phyloP scores from a whole-genome alignment of 202 grass and related monocot genomes.

The Miscanthus sacchariflorus region DNA sequence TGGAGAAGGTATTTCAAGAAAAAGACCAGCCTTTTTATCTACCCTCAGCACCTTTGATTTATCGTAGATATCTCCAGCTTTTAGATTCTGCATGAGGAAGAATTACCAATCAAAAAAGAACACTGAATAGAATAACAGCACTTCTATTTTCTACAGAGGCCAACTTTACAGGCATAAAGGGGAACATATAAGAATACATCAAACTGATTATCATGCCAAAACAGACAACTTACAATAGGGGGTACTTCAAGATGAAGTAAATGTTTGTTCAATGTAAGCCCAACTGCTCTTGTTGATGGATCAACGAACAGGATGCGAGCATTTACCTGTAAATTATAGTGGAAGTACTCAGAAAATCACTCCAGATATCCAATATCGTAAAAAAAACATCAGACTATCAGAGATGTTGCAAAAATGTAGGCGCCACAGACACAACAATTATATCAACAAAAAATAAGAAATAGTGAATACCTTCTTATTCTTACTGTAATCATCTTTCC shows the following conservation, averaged over 20 bases:
- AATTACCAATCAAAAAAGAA: constrained; percentile 25
- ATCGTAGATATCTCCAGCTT: constrained; percentile 92
- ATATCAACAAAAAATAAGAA: constrained; percentile 24
- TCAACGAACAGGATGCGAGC: constrained; percentile 97
- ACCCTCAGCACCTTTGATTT: constrained; percentile 72
- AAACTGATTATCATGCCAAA: constrained; percentile 23
- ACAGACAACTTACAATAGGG: constrained; percentile 69
- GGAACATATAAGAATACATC: constrained; percentile 17
- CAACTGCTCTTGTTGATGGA: constrained; percentile 95
- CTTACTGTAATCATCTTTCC: constrained; percentile 88
- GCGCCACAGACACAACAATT: not conserved
- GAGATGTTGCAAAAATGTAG: not conserved
- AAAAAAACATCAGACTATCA: not conserved
- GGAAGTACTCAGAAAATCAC: constrained; percentile 24
- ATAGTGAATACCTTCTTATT: constrained; percentile 76
- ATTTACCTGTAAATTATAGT: constrained; percentile 72
- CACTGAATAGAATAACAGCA: not conserved
- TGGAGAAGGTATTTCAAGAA: constrained; percentile 89
- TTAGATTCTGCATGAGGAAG: constrained; percentile 64
- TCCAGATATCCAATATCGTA: not conserved
- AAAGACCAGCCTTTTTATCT: constrained; percentile 89
- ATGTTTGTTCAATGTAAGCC: constrained; percentile 85
- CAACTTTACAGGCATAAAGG: constrained; percentile 35
- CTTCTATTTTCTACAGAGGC: constrained; percentile 12
- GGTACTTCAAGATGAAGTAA: constrained; percentile 79